Percentiles rank a stretch among this genome's conserved stretches.
Evolutionary conservation across 2,329 filamentous ascomycete species (phyloP).

Genomic region (Colletotrichum euphorbiae): DNA sequence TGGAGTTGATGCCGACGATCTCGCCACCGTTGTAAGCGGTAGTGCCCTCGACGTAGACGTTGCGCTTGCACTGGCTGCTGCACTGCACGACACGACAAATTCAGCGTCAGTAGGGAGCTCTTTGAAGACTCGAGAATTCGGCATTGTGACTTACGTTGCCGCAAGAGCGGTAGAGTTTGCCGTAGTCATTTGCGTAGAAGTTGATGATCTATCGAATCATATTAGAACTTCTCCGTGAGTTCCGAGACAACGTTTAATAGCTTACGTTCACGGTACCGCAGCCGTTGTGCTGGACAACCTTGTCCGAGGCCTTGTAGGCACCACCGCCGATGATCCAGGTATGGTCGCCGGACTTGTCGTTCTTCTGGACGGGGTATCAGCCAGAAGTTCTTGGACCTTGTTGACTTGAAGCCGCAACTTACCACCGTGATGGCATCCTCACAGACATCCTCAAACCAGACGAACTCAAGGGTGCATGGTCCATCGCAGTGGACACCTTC

Average conservation of each 20-base stretch:
- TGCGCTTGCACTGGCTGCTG: constrained; percentile 51
- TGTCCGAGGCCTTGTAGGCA: constrained; percentile 57
- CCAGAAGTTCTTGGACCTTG: constrained; percentile 56
- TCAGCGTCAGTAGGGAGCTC: background rate
- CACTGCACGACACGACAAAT: background rate
- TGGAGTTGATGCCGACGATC: constrained; percentile 56
- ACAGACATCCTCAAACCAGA: constrained; percentile 46
- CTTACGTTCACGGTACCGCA: constrained; percentile 53
- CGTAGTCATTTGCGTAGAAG: constrained; percentile 59
- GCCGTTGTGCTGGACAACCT: constrained; percentile 61
- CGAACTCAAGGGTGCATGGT: constrained; percentile 51
- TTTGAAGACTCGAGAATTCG: constrained; percentile 46
- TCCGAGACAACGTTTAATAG: too few relatives aligned
- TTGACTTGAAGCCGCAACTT: constrained; percentile 54
- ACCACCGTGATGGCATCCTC: constrained; percentile 42
- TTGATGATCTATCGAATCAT: constrained; percentile 44
- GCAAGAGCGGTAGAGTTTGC: constrained; percentile 53
- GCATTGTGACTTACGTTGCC: constrained; percentile 26
- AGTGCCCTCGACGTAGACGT: constrained; percentile 55
- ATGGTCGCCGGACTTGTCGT: constrained; percentile 33
- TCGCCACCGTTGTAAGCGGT: constrained; percentile 52
- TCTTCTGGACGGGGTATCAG: constrained; percentile 52
- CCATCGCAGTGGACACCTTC: constrained; percentile 60
- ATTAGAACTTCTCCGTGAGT: too few relatives aligned
- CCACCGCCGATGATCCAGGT: constrained; percentile 52